Evolutionary conservation across 129 eudicot genomes (phyloP).

Genomic region (Erigeron canadensis): DNA sequence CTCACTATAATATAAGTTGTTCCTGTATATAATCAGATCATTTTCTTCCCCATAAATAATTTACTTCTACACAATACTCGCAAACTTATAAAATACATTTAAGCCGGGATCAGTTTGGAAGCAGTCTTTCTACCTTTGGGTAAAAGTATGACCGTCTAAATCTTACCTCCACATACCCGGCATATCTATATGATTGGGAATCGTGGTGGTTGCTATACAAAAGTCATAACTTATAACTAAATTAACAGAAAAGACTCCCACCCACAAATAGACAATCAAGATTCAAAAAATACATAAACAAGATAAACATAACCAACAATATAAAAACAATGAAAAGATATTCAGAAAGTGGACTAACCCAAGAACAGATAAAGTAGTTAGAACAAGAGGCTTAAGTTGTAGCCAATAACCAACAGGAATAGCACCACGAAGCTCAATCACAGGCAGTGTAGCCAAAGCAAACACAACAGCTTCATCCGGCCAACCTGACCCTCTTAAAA

Average conservation of each 20-base stretch:
- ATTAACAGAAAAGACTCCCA: neutral
- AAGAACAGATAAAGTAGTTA: slow-evolving; percentile 65
- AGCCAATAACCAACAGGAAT: slow-evolving; percentile 99
- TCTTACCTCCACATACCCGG: neutral
- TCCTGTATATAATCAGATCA: no score
- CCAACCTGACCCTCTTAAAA: slow-evolving; percentile 86
- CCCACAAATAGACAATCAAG: neutral
- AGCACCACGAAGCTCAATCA: slow-evolving; percentile 97
- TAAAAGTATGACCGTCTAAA: no score
- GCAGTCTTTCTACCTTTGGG: no score
- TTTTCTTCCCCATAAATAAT: no score
- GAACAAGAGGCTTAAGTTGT: slow-evolving; percentile 58
- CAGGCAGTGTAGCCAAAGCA: slow-evolving; percentile 87
- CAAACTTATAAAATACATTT: no score
- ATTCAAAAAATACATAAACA: neutral
- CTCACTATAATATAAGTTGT: no score
- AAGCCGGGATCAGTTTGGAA: no score
- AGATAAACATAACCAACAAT: neutral
- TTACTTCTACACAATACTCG: no score
- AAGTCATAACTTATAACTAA: slow-evolving; percentile 14
- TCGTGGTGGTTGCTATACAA: neutral
- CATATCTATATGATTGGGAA: neutral
- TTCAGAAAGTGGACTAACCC: slow-evolving; percentile 58
- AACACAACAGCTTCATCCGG: slow-evolving; percentile 86
- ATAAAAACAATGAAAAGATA: neutral